Conservation (phyloP, 139 green algal genomes). For the Chloropicon primus region DNA sequence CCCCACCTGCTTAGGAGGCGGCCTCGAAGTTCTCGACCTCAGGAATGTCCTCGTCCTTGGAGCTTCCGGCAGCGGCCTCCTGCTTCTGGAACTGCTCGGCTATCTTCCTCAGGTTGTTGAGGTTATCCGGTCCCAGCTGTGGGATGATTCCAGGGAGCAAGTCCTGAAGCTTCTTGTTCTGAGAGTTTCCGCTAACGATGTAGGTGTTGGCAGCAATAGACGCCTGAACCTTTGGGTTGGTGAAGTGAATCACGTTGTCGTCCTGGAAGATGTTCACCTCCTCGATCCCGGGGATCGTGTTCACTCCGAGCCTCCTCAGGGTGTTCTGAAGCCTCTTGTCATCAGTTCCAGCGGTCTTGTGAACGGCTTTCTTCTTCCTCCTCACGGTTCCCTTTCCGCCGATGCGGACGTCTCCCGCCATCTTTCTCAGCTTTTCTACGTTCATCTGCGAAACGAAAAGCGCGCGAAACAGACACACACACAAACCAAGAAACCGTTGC, state of each 20-base stretch:
- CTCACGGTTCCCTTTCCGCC: slow-evolving; percentile 89
- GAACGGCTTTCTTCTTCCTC: slow-evolving; percentile 98
- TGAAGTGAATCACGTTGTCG: slow-evolving; percentile 85
- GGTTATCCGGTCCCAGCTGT: slow-evolving; percentile 67
- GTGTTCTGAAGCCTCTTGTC: slow-evolving; percentile 95
- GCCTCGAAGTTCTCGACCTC: not conserved
- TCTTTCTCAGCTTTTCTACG: slow-evolving; percentile 81
- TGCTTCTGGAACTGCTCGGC: slow-evolving; percentile 28
- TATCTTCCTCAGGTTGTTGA: slow-evolving; percentile 71
- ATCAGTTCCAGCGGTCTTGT: slow-evolving; percentile 90
- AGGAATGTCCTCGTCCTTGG: not conserved
- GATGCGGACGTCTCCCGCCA: slow-evolving; percentile 75
- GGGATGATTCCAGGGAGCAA: slow-evolving; percentile 69
- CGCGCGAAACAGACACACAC: no score
- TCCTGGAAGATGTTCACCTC: slow-evolving; percentile 97
- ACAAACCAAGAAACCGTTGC: no score
- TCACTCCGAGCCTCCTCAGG: slow-evolving; percentile 95
- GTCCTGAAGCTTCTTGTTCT: slow-evolving; percentile 58
- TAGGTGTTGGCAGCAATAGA: slow-evolving; percentile 98
- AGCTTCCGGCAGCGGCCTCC: not conserved
- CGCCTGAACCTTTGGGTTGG: slow-evolving; percentile 96
- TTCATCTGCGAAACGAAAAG: slow-evolving; percentile 77
- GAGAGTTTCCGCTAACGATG: slow-evolving; percentile 81
- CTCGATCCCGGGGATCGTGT: slow-evolving; percentile 97
- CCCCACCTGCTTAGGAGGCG: no score